phyloP scores from a whole-genome alignment of 345 rosid genomes.

The Syzygium grande region DNA sequence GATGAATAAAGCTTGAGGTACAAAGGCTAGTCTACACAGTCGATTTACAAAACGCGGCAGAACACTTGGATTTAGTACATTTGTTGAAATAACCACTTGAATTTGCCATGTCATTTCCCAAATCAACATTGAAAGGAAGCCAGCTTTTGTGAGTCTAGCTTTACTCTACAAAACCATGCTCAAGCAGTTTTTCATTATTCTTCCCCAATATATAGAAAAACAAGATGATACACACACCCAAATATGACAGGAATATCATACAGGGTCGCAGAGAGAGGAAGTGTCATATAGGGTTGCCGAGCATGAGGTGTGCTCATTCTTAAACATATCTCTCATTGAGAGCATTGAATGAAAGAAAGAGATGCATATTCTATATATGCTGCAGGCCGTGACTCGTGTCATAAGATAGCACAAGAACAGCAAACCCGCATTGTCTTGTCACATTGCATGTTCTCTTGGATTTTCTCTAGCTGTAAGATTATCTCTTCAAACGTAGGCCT shows the following conservation, averaged over 20 bases:
- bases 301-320: background rate
- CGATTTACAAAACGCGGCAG: background rate
- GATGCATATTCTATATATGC: background rate
- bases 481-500: conserved; percentile 57
- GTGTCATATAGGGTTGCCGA: background rate
- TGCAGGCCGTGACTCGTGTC: background rate
- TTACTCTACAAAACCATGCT: background rate
- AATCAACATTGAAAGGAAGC: background rate
- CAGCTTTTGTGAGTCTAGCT: background rate
- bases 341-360: background rate
- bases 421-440: conserved; percentile 1
- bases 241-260: background rate
- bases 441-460: conserved; percentile 18
- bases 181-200: background rate
- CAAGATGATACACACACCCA: background rate
- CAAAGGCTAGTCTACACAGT: background rate
- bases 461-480: conserved; percentile 36
- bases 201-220: background rate
- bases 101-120: background rate
- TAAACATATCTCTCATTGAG: background rate
- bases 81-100: background rate
- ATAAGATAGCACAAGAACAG: conserved; percentile 23
- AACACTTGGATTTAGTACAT: background rate
- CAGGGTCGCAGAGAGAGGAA: background rate
- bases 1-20: background rate